Percentiles rank a stretch among this genome's conserved stretches.
Conservation (phyloP, 441 rosid genomes). For the Gossypium gossypioides region DNA sequence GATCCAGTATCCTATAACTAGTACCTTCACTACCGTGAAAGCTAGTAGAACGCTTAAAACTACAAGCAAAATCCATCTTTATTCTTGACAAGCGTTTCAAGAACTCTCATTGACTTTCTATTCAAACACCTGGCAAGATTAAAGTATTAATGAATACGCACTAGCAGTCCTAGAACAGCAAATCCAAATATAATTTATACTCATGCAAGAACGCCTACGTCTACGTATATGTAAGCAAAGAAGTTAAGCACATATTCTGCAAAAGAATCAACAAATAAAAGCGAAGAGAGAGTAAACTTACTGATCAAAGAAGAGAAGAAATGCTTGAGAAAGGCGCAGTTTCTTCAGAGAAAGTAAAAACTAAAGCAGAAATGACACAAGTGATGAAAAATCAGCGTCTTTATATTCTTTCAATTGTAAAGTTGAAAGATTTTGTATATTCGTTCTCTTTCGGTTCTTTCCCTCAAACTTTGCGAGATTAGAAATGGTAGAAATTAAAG, state of each 20-base stretch:
- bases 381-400: neutral
- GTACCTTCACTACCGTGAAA: slow-evolving; percentile 28
- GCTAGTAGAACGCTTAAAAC: slow-evolving; percentile 33
- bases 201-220: neutral
- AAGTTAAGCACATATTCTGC: neutral
- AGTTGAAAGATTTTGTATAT: neutral
- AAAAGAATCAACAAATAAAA: neutral
- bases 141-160: neutral
- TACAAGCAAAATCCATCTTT: slow-evolving; percentile 48
- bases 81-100: slow-evolving; percentile 14
- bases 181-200: slow-evolving; percentile 12
- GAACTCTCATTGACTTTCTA: slow-evolving; percentile 28
- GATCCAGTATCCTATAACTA: slow-evolving; percentile 22
- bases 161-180: neutral
- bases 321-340: slow-evolving; percentile 21
- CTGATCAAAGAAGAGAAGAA: slow-evolving; percentile 22
- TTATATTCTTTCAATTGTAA: neutral
- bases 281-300: slow-evolving; percentile 18
- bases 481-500: neutral
- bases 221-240: neutral
- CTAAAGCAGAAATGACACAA: slow-evolving; percentile 1
- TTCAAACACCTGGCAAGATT: slow-evolving; percentile 36
- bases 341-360: neutral
- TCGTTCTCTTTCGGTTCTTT: neutral
- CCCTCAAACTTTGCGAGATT: neutral